Base-by-base conservation (phyloP, 495 filamentous ascomycete species). In the Physcia stellaris region DNA sequence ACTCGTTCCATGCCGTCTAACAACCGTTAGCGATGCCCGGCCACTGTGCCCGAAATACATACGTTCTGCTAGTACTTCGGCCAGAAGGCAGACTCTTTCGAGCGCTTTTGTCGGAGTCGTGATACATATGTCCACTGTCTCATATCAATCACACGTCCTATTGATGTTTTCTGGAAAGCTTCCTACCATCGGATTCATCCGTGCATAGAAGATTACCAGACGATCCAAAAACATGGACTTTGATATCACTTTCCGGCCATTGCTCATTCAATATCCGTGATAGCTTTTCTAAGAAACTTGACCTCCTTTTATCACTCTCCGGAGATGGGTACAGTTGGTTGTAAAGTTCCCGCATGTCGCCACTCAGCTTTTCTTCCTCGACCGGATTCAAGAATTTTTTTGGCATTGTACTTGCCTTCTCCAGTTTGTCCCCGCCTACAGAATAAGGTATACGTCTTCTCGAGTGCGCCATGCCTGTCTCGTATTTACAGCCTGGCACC, bases 131-230 rank as follows among this genome's bases (percentile, higher is more conserved):
- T 98, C 90, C 55, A 96, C 88, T 95, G 43, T 15, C 29, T 9
- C 34, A 22, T 33, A 46, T 64, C 39, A 64, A 52, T 35, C n/a
- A n/a, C n/a, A n/a, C n/a, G n/a, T n/a, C n/a, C n/a, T n/a, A n/a
- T n/a, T n/a, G n/a, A n/a, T n/a, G n/a, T n/a, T n/a, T n/a, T n/a
- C n/a, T n/a, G n/a, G n/a, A n/a, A n/a, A n/a, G n/a, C 24, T 15
- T 71, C 74, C 47, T 61, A 95, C 87, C 86, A 63, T 98, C 90
- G 37, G 92, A 96, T 52, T 96, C 86, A 62, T 83, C 88, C 13
- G 92, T 93, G 55, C 85, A 94, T 26, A 96, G 68, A 50, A 92
- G 67, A 54, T 98, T 98, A 35, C 90, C 90, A 27, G 92, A 94
- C 4, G 92, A 96, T 15, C 90, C 90, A 71, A 96, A 98, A 21